Percentiles rank a stretch among this genome's conserved stretches.
phyloP scores from a whole-genome alignment of 768 basidiomycete species.

The Tricholoma saponaceum region DNA sequence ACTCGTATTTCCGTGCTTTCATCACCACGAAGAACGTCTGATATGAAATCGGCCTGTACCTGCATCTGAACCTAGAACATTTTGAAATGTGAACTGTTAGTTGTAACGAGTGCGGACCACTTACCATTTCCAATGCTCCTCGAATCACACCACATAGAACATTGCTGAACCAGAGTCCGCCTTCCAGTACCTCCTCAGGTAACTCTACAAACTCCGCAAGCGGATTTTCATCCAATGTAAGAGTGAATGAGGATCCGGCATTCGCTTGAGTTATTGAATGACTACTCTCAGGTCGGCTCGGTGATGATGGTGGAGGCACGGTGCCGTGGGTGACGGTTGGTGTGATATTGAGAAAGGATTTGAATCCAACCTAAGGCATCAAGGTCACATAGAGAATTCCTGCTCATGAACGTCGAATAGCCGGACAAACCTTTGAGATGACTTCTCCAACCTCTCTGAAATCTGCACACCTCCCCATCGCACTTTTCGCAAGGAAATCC shows the following conservation, averaged over 20 bases:
- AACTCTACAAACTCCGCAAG: constrained; percentile 96
- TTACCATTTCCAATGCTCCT: constrained; percentile 95
- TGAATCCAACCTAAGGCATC: constrained; percentile 59
- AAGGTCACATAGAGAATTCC: not conserved
- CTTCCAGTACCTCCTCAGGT: constrained; percentile 88
- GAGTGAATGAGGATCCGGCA: constrained; percentile 63
- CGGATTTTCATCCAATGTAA: constrained; percentile 94
- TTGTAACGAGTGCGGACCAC: constrained; percentile 14
- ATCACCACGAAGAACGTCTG: constrained; percentile 89
- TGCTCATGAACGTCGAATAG: not conserved
- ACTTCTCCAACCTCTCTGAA: constrained; percentile 96
- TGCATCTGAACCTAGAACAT: constrained; percentile 88
- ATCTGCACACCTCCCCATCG: constrained; percentile 87
- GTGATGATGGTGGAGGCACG: constrained; percentile 44
- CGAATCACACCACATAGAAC: constrained; percentile 91
- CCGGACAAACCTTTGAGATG: constrained; percentile 72
- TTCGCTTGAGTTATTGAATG: constrained; percentile 35
- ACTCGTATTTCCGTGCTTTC: constrained; percentile 94
- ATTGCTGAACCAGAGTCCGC: constrained; percentile 96
- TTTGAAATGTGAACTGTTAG: not conserved
- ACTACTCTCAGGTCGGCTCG: constrained; percentile 41
- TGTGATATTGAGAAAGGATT: constrained; percentile 91
- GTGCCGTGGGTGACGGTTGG: constrained; percentile 74
- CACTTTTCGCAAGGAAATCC: constrained; percentile 92
- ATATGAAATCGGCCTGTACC: constrained; percentile 84